Evolutionary conservation across 192 early-diverging fungal genomes (phyloP).

Genomic region (Coemansia biformis): DNA sequence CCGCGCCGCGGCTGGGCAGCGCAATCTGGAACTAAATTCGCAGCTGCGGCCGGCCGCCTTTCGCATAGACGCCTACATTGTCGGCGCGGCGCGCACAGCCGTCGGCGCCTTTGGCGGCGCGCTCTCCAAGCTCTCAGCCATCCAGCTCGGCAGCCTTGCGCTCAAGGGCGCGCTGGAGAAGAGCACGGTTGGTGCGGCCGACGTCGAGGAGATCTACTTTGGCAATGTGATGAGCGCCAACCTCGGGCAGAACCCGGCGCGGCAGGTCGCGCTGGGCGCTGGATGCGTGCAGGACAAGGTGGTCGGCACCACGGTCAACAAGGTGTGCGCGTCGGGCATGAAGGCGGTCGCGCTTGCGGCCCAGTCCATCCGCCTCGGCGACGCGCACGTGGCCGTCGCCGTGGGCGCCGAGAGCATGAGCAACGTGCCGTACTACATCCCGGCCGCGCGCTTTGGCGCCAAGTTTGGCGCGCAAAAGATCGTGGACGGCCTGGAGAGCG

Average conservation of each 20-base stretch:
- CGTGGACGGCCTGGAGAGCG: slow-evolving; percentile 70
- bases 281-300: slow-evolving; percentile 57
- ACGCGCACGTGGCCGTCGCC: slow-evolving; percentile 66
- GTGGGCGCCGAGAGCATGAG: slow-evolving; percentile 80
- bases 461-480: slow-evolving; percentile 68
- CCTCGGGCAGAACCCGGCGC: slow-evolving; percentile 82
- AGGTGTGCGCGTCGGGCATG: slow-evolving; percentile 80
- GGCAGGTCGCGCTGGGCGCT: slow-evolving; percentile 71
- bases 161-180: slow-evolving; percentile 65
- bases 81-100: slow-evolving; percentile 84
- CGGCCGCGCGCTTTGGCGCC: slow-evolving; percentile 70
- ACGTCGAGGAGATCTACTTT: slow-evolving; percentile 71
- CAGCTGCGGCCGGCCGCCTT: no score
- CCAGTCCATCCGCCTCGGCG: slow-evolving; percentile 68
- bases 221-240: slow-evolving; percentile 75
- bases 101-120: slow-evolving; percentile 89
- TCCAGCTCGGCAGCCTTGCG: slow-evolving; percentile 79
- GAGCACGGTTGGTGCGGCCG: slow-evolving; percentile 56
- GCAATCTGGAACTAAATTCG: not conserved
- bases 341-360: slow-evolving; percentile 72
- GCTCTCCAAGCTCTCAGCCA: slow-evolving; percentile 73
- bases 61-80: slow-evolving; percentile 89
- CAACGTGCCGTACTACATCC: slow-evolving; percentile 76
- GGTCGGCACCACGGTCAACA: slow-evolving; percentile 74
- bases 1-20: not conserved